A percentile compares a stretch with the other conserved stretches of the same genome.
These are phyloP conservation scores for Pelargonium citronellum DNA, from an alignment of 441 rosid species.

Conservation along the genomic window DNA sequence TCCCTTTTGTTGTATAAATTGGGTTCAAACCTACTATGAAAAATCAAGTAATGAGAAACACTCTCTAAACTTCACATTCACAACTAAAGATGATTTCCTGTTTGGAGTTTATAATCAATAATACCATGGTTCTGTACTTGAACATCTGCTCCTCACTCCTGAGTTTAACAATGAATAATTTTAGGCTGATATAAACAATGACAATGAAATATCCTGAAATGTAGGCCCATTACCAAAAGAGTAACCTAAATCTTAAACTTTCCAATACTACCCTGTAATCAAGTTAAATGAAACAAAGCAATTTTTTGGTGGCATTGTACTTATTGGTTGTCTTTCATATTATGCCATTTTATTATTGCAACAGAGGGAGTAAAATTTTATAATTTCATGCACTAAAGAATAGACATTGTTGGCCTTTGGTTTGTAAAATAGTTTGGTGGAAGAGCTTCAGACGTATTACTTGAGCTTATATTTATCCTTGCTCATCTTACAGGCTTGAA, in stretches of 20 bases:
- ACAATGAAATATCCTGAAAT: background rate
- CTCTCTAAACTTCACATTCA: too few species aligned
- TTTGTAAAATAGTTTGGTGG: background rate
- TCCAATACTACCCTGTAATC: too few species aligned
- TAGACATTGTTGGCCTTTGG: background rate
- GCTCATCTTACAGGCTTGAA: background rate
- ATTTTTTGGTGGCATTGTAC: background rate
- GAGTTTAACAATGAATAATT: too few species aligned
- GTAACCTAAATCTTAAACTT: background rate
- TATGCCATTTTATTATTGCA: background rate
- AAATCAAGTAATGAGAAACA: too few species aligned
- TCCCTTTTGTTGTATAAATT: too few species aligned
- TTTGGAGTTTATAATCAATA: background rate
- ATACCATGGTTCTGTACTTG: background rate
- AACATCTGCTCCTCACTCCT: background rate
- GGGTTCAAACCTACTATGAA: too few species aligned
- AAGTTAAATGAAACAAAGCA: too few species aligned
- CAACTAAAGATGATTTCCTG: slow-evolving; percentile 2
- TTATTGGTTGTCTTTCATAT: background rate
- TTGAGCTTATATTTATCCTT: background rate
- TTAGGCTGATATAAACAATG: too few species aligned
- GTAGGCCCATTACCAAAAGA: background rate
- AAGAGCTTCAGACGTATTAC: background rate
- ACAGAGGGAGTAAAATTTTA: background rate
- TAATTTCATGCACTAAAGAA: background rate